These are phyloP conservation scores for Penicillium goetzii DNA, from an alignment of 495 filamentous ascomycete species.

Conservation along the genomic window DNA sequence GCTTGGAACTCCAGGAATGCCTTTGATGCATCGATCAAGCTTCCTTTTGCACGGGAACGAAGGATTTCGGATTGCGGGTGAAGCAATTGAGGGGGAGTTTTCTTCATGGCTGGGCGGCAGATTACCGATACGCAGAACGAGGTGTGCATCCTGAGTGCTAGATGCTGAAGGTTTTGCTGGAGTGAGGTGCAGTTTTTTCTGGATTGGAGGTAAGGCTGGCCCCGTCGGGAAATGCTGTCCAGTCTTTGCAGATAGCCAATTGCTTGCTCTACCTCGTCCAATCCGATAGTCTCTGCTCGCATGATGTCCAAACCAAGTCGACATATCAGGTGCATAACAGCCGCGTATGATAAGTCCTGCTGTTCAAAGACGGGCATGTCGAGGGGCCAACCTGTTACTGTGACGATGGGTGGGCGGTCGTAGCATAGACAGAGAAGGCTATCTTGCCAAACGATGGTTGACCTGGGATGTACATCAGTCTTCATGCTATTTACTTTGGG, in stretches of 20 bases:
- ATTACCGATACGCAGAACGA: constrained; percentile 38
- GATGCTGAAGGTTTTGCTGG: constrained; percentile 41
- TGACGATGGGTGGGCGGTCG: constrained; percentile 40
- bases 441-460: constrained; percentile 42
- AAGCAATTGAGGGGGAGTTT: constrained; percentile 12
- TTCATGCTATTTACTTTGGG: background rate
- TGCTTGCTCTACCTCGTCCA: constrained; percentile 17
- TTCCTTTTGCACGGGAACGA: constrained; percentile 31
- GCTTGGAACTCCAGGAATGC: constrained; percentile 43
- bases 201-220: constrained; percentile 27
- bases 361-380: constrained; percentile 13
- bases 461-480: constrained; percentile 21
- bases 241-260: constrained; percentile 29
- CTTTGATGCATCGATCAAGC: constrained; percentile 38
- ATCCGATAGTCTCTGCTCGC: constrained; percentile 13
- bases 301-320: constrained; percentile 34
- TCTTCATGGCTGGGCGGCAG: constrained; percentile 42
- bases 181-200: constrained; percentile 34
- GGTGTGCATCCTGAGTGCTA: constrained; percentile 42
- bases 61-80: constrained; percentile 20
- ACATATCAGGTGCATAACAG: constrained; percentile 39
- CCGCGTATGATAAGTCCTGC: constrained; percentile 31
- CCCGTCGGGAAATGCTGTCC: constrained; percentile 29
- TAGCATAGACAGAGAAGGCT: constrained; percentile 42
- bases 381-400: constrained; percentile 30